These are phyloP conservation scores for Pezicula rhizophila DNA, from an alignment of 2,329 filamentous ascomycete species.

Conservation along the genomic window DNA sequence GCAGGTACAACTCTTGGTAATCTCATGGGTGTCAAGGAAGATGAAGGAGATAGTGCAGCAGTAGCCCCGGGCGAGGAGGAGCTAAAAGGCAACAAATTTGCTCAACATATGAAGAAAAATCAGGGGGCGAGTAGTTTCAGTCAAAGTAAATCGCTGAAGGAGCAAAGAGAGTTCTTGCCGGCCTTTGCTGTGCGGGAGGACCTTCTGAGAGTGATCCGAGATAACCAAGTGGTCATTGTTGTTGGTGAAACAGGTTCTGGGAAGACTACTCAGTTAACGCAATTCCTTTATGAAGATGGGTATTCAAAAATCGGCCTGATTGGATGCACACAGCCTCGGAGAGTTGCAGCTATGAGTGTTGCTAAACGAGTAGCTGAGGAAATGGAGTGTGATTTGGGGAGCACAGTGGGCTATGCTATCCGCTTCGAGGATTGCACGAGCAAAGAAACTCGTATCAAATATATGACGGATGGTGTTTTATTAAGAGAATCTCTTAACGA, in stretches of 20 bases:
- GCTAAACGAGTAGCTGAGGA: constrained; percentile 97
- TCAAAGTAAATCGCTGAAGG: constrained; percentile 79
- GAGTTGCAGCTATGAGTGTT: constrained; percentile 98
- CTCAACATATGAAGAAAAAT: constrained; percentile 80
- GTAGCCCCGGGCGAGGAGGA: constrained; percentile 70
- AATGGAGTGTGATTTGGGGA: constrained; percentile 89
- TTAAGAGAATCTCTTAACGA: constrained; percentile 90
- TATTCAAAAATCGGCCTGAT: constrained; percentile 86
- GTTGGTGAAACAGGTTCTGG: constrained; percentile 96
- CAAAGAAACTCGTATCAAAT: constrained; percentile 93
- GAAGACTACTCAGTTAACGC: constrained; percentile 95
- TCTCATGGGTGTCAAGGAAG: constrained; percentile 91
- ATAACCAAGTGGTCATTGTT: constrained; percentile 96
- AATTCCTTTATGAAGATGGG: constrained; percentile 93
- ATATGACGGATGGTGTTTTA: constrained; percentile 97
- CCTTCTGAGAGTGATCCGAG: constrained; percentile 80
- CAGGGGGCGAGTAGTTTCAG: constrained; percentile 88
- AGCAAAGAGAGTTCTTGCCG: constrained; percentile 88
- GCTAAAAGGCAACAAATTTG: constrained; percentile 67
- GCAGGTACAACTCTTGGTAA: constrained; percentile 90
- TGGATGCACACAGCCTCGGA: constrained; percentile 89
- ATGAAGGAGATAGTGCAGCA: constrained; percentile 83
- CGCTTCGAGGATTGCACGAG: constrained; percentile 98
- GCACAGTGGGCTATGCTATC: constrained; percentile 90
- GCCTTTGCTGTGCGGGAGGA: constrained; percentile 97